Conservation (phyloP, 1,284 basidiomycete genomes). For the Neotropicomus parvogracilis region DNA sequence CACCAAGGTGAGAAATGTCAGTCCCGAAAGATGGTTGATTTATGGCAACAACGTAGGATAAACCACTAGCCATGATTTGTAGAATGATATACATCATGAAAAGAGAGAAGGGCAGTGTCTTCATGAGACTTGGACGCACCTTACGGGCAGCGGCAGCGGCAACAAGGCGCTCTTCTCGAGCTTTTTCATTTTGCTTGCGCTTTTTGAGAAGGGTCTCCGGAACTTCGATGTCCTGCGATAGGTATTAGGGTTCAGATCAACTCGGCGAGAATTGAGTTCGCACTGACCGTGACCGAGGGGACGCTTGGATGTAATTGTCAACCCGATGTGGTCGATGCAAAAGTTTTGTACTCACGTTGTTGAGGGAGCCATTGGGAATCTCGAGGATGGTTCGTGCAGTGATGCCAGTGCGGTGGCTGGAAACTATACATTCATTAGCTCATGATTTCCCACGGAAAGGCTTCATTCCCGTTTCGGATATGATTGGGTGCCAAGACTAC, state of each 20-base stretch:
- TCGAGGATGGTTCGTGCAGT: conserved; percentile 37
- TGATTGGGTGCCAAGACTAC: too few relatives aligned
- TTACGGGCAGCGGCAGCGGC: conserved; percentile 88
- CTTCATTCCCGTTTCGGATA: conserved; percentile 8
- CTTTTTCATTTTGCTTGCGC: conserved; percentile 97
- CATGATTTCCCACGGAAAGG: conserved; percentile 19
- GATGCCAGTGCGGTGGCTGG: conserved; percentile 29
- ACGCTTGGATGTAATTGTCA: conserved; percentile 42
- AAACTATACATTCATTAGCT: conserved; percentile 33
- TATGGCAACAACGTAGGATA: conserved; percentile 68
- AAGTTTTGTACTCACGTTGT: conserved; percentile 54
- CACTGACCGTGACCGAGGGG: conserved; percentile 67
- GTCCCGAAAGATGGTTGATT: conserved; percentile 99
- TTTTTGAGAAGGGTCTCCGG: conserved; percentile 99
- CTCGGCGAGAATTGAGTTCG: conserved; percentile 12
- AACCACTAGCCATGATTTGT: conserved; percentile 63
- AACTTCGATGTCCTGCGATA: conserved; percentile 77
- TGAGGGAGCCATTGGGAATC: conserved; percentile 59
- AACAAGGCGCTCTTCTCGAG: conserved; percentile 90
- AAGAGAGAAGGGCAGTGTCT: conserved; percentile 15
- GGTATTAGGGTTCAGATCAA: conserved; percentile 26
- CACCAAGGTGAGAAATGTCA: conserved; percentile 40
- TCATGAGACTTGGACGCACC: conserved; percentile 52
- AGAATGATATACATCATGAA: conserved; percentile 80
- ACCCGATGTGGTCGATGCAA: neutral